Evolutionary conservation across 805 yeast genomes (phyloP), one percentile per base, ranked within the genome.

Genomic region (Yamadazyma ubonensis): DNA sequence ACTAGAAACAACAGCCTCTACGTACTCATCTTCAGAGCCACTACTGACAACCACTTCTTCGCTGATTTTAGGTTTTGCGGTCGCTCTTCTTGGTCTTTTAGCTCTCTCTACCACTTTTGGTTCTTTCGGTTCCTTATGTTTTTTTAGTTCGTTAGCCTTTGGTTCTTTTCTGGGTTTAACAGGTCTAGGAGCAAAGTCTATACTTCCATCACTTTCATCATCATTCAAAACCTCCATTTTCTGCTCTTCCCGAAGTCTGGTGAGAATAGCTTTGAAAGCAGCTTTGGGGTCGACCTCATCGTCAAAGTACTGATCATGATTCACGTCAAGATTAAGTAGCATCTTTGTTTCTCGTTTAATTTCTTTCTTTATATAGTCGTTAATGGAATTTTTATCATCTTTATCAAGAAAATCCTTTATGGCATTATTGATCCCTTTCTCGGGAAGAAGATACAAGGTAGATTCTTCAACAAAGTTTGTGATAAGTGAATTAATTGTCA

Each of bases 351-450:
- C 84, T 22, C 67, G 71, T 7, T 61, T 64, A 32, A 81, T 63
- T 49, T 83, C 87, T 18, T 61, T 57, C 31, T 76, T 76, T 17
- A 85, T 74, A 50, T 77, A 83, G n/a, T 71, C 75, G 29, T 76
- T 78, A 36, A 91, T 63, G 0, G 90, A 79, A 25, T 69, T 65
- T 53, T 83, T 86, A 57, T 90, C 96, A 44, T 89, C 96, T 48
- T 86, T 87, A 31, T 83, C 88, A 3, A 93, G 81, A 55, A 79
- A 84, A 41, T 72, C 74, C 38, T 76, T 74, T 1, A 93, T 76
- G 0, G 95, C 91, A 23, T 80, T 78, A 35, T 79, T 78, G 57
- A 90, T 72, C 0, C 93, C 95, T 8, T 67, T 60, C 48, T 86
- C 91, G 0, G 88, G 85, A n/a, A 91, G 59, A 31, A 91, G 61